These are phyloP conservation scores for Colletotrichum theobromicola DNA, from an alignment of 2,329 filamentous ascomycete species.

Conservation along the genomic window DNA sequence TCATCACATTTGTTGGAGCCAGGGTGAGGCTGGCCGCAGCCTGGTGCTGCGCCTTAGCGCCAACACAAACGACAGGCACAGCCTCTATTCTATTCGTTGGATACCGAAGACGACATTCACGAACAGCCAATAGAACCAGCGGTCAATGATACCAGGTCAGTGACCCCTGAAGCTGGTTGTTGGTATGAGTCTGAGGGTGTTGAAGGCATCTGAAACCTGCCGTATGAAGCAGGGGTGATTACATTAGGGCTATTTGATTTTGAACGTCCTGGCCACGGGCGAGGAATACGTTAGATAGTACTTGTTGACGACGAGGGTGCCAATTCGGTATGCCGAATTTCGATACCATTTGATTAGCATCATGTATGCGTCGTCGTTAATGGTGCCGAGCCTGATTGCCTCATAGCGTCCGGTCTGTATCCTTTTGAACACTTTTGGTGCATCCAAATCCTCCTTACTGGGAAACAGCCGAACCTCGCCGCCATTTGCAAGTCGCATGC, in stretches of 20 bases:
- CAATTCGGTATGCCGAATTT: background rate
- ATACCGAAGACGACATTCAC: background rate
- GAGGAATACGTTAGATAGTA: background rate
- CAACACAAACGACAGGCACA: background rate
- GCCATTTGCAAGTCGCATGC: background rate
- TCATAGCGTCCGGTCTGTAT: slow-evolving; percentile 1
- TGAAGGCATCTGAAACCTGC: background rate
- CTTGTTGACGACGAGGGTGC: background rate
- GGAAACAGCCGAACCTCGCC: background rate
- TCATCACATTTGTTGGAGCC: background rate
- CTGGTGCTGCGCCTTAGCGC: background rate
- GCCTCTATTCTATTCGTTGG: background rate
- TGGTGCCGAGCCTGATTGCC: background rate
- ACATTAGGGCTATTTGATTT: background rate
- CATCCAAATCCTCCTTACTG: background rate
- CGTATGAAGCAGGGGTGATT: background rate
- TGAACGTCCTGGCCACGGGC: background rate
- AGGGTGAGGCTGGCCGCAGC: background rate
- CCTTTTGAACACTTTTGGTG: background rate
- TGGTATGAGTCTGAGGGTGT: background rate
- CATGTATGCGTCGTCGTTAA: background rate
- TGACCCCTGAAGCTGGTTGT: background rate
- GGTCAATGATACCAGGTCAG: background rate
- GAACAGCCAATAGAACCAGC: background rate
- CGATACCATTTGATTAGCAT: slow-evolving; percentile 7